A percentile compares a stretch with the other conserved stretches of the same genome.
phyloP scores from a whole-genome alignment of 208 protist species.

The Wallacemonas sp. region DNA sequence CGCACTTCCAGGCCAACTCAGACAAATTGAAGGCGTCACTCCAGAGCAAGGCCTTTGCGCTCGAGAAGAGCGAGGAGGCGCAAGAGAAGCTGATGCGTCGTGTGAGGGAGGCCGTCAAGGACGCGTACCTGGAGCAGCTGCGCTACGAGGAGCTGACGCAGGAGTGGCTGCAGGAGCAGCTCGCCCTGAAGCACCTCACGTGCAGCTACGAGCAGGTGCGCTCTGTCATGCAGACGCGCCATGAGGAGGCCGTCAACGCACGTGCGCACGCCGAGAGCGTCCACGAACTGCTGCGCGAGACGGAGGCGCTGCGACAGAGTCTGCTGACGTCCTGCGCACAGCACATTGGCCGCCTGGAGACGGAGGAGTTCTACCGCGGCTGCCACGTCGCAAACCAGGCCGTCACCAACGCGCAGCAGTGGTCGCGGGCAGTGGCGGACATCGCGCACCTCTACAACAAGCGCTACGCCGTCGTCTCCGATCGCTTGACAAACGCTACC shows the following conservation, averaged over 20 bases:
- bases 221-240: slow-evolving; percentile 28
- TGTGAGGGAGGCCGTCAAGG: slow-evolving; percentile 76
- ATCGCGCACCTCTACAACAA: slow-evolving; percentile 58
- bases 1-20: slow-evolving; percentile 26
- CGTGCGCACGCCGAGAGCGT: slow-evolving; percentile 23
- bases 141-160: slow-evolving; percentile 61
- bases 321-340: slow-evolving; percentile 46
- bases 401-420: slow-evolving; percentile 46
- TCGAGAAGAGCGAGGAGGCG: slow-evolving; percentile 43
- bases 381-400: slow-evolving; percentile 48
- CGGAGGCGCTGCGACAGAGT: slow-evolving; percentile 32
- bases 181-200: slow-evolving; percentile 59
- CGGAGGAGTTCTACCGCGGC: slow-evolving; percentile 58
- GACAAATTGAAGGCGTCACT: slow-evolving; percentile 38
- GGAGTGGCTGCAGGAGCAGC: slow-evolving; percentile 54
- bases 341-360: slow-evolving; percentile 44
- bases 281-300: slow-evolving; percentile 31
- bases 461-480: slow-evolving; percentile 43
- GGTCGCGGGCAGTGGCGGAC: slow-evolving; percentile 61
- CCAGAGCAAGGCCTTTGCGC: slow-evolving; percentile 22
- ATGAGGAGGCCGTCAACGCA: slow-evolving; percentile 31
- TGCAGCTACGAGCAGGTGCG: slow-evolving; percentile 59
- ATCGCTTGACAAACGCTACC: slow-evolving; percentile 14
- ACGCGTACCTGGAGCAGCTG: slow-evolving; percentile 67
- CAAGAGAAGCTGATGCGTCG: slow-evolving; percentile 77